Conservation (phyloP, 2,329 filamentous ascomycete genomes). For the Colletotrichum sp. region DNA sequence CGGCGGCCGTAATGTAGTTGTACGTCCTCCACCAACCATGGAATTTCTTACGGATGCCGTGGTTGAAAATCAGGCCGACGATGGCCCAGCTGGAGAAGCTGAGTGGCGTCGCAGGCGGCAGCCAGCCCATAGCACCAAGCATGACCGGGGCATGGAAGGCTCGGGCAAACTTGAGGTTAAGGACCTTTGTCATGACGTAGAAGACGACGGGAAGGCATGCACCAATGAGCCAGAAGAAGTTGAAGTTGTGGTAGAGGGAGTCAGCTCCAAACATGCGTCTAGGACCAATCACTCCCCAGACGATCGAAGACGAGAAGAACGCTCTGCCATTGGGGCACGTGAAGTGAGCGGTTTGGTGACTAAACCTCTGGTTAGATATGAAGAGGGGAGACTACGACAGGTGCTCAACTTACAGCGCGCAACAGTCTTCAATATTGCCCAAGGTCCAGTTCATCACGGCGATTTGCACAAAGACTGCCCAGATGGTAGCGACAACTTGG, state of each 20-base stretch:
- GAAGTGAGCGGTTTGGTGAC: constrained; percentile 33
- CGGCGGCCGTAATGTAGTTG: constrained; percentile 45
- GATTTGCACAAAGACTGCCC: constrained; percentile 47
- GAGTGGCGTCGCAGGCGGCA: constrained; percentile 65
- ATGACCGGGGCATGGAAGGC: constrained; percentile 63
- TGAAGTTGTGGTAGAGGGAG: constrained; percentile 22
- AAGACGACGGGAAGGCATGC: constrained; percentile 51
- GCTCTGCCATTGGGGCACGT: constrained; percentile 45
- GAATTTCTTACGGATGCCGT: constrained; percentile 55
- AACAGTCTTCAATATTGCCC: constrained; percentile 54
- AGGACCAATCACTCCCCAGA: constrained; percentile 64
- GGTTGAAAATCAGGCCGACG: constrained; percentile 63
- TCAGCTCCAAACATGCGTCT: constrained; percentile 58
- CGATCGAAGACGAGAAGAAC: constrained; percentile 58
- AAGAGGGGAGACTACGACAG: not conserved
- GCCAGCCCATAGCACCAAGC: constrained; percentile 56
- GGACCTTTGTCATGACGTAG: constrained; percentile 41
- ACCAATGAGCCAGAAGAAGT: constrained; percentile 42
- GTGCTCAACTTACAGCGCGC: not conserved
- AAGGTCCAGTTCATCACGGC: constrained; percentile 35
- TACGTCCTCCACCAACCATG: constrained; percentile 63
- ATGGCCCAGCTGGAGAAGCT: constrained; percentile 65
- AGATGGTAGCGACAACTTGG: constrained; percentile 61
- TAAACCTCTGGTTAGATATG: no score
- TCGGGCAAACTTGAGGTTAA: constrained; percentile 39